Evolutionary conservation across 106 monocot species (phyloP).

Genomic region (Xerophyta viscosa): DNA sequence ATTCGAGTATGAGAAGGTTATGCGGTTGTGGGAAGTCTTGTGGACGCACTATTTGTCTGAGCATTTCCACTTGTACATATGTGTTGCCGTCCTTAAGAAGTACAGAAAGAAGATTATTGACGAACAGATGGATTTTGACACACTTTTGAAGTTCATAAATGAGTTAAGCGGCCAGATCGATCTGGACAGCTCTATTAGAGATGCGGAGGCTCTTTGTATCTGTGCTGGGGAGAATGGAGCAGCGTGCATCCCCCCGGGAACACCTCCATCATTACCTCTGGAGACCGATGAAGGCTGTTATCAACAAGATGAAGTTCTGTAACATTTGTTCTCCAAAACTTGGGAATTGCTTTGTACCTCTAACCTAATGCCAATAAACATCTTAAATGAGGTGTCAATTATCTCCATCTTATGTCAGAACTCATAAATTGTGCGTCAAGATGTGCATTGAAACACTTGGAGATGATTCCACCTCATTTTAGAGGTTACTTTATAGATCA

Average conservation of each 20-base stretch:
- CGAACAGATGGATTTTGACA: slow-evolving; percentile 92
- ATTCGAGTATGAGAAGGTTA: slow-evolving; percentile 62
- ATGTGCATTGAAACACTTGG: no score
- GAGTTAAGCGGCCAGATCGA: slow-evolving; percentile 75
- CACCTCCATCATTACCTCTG: slow-evolving; percentile 73
- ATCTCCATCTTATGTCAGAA: no score
- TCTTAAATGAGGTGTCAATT: no score
- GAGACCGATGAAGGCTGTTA: slow-evolving; percentile 34
- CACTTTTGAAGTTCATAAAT: slow-evolving; percentile 87
- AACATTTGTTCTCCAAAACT: no score
- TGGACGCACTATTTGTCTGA: slow-evolving; percentile 89
- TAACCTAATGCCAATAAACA: no score
- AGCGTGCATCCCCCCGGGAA: slow-evolving; percentile 88
- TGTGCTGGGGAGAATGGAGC: slow-evolving; percentile 77
- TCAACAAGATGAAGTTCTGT: slow-evolving; percentile 42
- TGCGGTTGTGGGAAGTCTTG: slow-evolving; percentile 88
- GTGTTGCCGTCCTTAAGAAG: slow-evolving; percentile 75
- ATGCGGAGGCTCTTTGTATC: slow-evolving; percentile 73
- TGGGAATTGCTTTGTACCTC: no score
- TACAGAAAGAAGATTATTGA: slow-evolving; percentile 53
- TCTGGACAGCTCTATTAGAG: slow-evolving; percentile 52
- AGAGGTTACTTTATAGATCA: no score
- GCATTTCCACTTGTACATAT: slow-evolving; percentile 89
- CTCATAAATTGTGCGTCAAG: no score
- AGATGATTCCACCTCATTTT: no score